Evolutionary conservation across 1,284 basidiomycete species (phyloP).

Genomic region (Trametes pubescens): DNA sequence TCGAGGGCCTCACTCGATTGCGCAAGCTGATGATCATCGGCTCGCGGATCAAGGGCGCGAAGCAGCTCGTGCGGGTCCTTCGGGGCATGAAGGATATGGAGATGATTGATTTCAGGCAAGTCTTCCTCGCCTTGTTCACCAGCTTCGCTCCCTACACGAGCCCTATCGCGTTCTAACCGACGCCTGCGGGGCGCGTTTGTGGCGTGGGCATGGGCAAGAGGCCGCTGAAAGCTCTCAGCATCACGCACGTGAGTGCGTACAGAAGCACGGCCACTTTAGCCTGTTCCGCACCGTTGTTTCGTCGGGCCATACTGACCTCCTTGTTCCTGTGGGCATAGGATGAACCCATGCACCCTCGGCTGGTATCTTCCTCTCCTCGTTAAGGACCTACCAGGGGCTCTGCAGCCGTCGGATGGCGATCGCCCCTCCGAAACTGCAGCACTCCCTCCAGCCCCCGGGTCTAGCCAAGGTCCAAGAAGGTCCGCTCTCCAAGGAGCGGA

Average conservation of each 20-base stretch:
- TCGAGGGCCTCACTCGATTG: conserved; percentile 80
- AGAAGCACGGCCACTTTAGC: conserved; percentile 1
- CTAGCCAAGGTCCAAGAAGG: conserved; percentile 4
- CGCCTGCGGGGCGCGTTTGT: neutral
- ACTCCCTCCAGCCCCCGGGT: neutral
- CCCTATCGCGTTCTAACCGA: neutral
- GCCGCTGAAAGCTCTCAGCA: neutral
- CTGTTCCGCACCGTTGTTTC: neutral
- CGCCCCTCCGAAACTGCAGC: conserved; percentile 26
- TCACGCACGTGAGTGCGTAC: conserved; percentile 9
- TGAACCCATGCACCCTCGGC: conserved; percentile 95
- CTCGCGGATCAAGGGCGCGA: conserved; percentile 76
- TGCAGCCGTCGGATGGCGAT: conserved; percentile 65
- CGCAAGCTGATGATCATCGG: conserved; percentile 89
- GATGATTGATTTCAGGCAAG: conserved; percentile 91
- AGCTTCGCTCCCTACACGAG: conserved; percentile 7
- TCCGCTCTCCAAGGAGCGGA: neutral
- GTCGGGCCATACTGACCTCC: neutral
- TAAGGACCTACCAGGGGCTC: conserved; percentile 69
- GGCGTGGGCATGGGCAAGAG: neutral
- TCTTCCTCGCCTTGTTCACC: conserved; percentile 26
- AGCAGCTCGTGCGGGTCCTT: conserved; percentile 75
- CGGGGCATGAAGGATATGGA: conserved; percentile 80
- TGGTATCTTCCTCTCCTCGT: conserved; percentile 92
- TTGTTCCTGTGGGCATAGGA: conserved; percentile 53